These are phyloP conservation scores for Apiospora phragmitis DNA, from an alignment of 2,329 filamentous ascomycete genomes.

Conservation along the genomic window DNA sequence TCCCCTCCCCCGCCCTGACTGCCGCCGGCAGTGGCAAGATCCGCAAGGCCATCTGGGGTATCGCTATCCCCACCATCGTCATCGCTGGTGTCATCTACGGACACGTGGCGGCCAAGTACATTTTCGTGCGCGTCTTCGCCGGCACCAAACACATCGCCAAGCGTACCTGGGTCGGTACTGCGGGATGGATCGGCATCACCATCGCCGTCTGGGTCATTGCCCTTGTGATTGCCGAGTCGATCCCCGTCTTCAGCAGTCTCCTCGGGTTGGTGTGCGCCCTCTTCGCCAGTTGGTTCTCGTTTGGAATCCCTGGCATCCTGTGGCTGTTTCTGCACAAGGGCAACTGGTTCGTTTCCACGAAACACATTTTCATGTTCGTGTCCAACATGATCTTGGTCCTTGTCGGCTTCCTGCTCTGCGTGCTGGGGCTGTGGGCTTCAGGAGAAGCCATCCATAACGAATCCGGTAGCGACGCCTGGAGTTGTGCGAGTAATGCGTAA, in stretches of 20 bases:
- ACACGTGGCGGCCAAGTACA: conserved; percentile 65
- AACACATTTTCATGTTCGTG: conserved; percentile 32
- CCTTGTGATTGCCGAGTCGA: conserved; percentile 68
- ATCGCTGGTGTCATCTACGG: conserved; percentile 72
- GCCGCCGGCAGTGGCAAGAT: conserved; percentile 54
- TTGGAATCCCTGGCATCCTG: conserved; percentile 46
- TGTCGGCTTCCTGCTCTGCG: conserved; percentile 37
- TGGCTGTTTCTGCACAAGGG: conserved; percentile 50
- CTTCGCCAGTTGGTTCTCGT: conserved; percentile 69
- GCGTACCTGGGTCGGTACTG: conserved; percentile 49
- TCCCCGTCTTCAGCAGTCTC: conserved; percentile 68
- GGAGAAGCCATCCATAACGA: conserved; percentile 36
- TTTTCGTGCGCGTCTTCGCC: conserved; percentile 64
- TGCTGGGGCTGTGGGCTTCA: conserved; percentile 40
- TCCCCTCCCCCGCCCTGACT: conserved; percentile 66
- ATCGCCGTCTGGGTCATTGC: conserved; percentile 58
- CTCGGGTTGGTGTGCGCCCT: conserved; percentile 63
- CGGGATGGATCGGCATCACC: conserved; percentile 61
- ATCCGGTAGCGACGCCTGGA: conserved; percentile 35
- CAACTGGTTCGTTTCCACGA: conserved; percentile 36
- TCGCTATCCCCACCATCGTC: conserved; percentile 70
- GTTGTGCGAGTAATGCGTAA: conserved; percentile 32
- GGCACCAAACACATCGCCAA: conserved; percentile 56
- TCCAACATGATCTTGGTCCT: conserved; percentile 35
- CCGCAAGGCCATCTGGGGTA: conserved; percentile 65